Evolutionary conservation across 192 early-diverging fungal species (phyloP), one percentile per base, ranked within the genome.

Genomic region (Bifiguratus adelaidae): DNA sequence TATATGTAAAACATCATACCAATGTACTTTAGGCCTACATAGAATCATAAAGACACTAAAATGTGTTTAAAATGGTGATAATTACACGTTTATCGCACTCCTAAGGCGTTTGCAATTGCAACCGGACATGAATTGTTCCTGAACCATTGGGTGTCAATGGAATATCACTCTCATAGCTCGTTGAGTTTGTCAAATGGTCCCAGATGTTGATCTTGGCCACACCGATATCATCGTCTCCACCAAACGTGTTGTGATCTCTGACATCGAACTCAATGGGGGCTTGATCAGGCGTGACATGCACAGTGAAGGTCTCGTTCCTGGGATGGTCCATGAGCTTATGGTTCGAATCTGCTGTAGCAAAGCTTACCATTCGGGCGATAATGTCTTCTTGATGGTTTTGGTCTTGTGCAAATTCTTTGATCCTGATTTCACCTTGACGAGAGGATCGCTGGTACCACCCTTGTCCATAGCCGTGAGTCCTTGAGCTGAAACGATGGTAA

Each of bases 381-480:
- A 23, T 12, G 53, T 52, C 43, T 62, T 62, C 19, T 46, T 50
- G 16, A 56, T 52, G 7, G 29, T 16, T 16, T 48, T 47, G 4
- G 60, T 56, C 15, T 56, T 62, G 28, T 61, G 41, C 11, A 46
- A 32, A 19, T 18, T 27, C 18, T 40, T 15, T 18, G 34, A 52
- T 9, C 52, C 60, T 3, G 43, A 40, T 7, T 16, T 37, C 24
- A 56, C 44, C 26, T 54, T 43, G 4, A 56, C 49, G 37, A 35
- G 56, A 5, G 49, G 44, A 41, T 62, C 53, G 30, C 52, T 55
- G 0, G 43, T 47, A 7, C 47, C 52, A 24, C 46, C 32, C 23
- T 52, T 56, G 53, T 85, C 82, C 3, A 78, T 73, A 1, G 68
- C 70, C 44, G 71, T 71, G 11, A 81, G 52, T 15, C 66, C 56